Evolutionary conservation across 306 rosid species (phyloP).

Genomic region (Carpinus fangiana): DNA sequence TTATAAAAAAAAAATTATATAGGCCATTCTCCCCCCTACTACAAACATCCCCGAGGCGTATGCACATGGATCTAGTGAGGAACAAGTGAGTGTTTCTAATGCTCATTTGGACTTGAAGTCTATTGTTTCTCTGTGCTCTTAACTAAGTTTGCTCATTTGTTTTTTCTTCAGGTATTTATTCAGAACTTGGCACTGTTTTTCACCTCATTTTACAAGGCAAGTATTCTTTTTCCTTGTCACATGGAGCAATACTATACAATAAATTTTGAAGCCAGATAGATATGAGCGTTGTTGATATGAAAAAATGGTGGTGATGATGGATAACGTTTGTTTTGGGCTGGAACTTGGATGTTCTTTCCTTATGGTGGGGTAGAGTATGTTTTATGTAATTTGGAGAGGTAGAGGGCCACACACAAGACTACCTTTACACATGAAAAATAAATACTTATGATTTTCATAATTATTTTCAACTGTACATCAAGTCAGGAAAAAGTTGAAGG

Average conservation of each 20-base stretch:
- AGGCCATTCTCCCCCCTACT: constrained; percentile 74
- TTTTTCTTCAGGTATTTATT: constrained; percentile 68
- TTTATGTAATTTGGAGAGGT: background rate
- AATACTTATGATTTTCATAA: background rate
- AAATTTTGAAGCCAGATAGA: background rate
- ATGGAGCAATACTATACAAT: background rate
- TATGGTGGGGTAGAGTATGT: background rate
- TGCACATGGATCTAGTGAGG: constrained; percentile 81
- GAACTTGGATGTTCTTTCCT: background rate
- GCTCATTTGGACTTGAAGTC: background rate
- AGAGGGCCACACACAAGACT: background rate
- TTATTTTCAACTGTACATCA: background rate
- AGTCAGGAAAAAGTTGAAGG: background rate
- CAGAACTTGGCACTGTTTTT: constrained; percentile 94
- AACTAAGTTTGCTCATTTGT: constrained; percentile 13
- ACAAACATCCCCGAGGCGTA: constrained; percentile 93
- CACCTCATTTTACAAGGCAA: constrained; percentile 88
- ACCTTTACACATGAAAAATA: background rate
- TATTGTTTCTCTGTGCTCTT: constrained; percentile 11
- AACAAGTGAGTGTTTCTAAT: constrained; percentile 56
- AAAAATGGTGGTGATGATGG: background rate
- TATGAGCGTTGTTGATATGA: background rate
- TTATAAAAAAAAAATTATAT: background rate
- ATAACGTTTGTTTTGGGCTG: background rate
- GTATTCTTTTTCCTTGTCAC: constrained; percentile 10